Base-by-base conservation (phyloP, 2,329 filamentous ascomycete species). In the Fulvia fulva region DNA sequence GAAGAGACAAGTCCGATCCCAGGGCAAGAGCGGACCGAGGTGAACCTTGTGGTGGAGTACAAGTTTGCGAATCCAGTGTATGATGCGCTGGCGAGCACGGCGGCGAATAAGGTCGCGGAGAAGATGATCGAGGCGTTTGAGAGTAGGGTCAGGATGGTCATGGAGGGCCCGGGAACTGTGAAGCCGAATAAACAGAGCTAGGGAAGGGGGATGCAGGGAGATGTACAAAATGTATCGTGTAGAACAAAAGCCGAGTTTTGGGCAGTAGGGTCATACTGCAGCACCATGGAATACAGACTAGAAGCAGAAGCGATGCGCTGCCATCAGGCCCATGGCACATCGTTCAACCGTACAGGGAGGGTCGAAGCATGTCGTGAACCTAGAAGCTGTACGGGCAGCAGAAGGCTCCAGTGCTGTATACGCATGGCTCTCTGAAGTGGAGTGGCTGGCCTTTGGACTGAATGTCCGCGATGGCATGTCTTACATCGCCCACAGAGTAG, bases 111-210 rank as follows among this genome's bases (percentile, higher is more conserved):
- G 75, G 86, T 97, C 63, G 93, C 91, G 1, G 86, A 85, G 3
- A 81, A 89, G 63, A 96, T 99, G 91, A 89, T 97, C 64, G 87
- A 90, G 73, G 93, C 94, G 0, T 99, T 99, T 78, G 92, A 97
- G 77, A 83, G 84, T 74, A 82, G 89, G 69, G 91, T 94, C 5
- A 79, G 78, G 70, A 78, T 83, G 67, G 71, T 90, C 50, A 56
- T 78, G 63, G 67, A 68, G 43, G 64, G 63, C 7, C 63, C 59
- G 19, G 55, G 41, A 37, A 44, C 22, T 19, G 22, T 12, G 3
- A 45, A 45, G 51, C 37, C 37, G 37, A n/a, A n/a, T n/a, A n/a
- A 14, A 3, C 19, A 41, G 37, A 41, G 28, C 8, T 41, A 1
- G 9, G 9, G 8, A 1, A 41, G 37, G 37, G 9, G 9, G 8